Conservation (phyloP, 768 basidiomycete species). For the Trametes cingulata region DNA sequence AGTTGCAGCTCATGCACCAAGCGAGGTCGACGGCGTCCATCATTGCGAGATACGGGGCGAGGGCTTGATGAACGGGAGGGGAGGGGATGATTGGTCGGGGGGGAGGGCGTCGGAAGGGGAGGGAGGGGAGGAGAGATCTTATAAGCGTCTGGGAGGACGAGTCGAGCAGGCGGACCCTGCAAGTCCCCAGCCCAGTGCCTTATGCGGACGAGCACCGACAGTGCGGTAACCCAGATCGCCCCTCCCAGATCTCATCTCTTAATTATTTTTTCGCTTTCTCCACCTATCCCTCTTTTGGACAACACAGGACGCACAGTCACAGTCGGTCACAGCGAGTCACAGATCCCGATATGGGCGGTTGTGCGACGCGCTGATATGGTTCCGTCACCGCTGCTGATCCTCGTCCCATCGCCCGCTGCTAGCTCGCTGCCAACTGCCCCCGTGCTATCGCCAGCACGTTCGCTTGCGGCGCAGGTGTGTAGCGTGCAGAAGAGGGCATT, state of each 20-base stretch:
- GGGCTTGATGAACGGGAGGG: slow-evolving; percentile 11
- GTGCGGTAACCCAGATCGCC: slow-evolving; percentile 4
- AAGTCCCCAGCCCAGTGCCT: neutral
- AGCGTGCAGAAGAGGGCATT: neutral
- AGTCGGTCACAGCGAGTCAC: slow-evolving; percentile 3
- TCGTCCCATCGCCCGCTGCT: neutral
- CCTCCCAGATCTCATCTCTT: slow-evolving; percentile 1
- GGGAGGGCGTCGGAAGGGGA: slow-evolving; percentile 16
- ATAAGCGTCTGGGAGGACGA: slow-evolving; percentile 17
- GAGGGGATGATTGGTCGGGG: slow-evolving; percentile 26
- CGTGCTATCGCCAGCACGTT: neutral
- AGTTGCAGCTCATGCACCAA: slow-evolving; percentile 71
- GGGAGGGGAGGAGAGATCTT: slow-evolving; percentile 15
- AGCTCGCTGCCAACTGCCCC: neutral
- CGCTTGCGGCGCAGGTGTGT: neutral
- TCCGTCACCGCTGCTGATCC: slow-evolving; percentile 8
- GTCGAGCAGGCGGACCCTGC: slow-evolving; percentile 9
- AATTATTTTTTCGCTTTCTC: slow-evolving; percentile 18
- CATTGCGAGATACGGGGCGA: neutral
- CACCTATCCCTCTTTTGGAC: slow-evolving; percentile 10
- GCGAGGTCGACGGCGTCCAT: slow-evolving; percentile 58
- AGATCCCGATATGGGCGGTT: slow-evolving; percentile 1
- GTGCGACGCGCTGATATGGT: neutral
- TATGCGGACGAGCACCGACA: neutral
- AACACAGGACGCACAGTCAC: slow-evolving; percentile 2